A percentile compares a stretch with the other conserved stretches of the same genome.
Evolutionary conservation across 2,329 filamentous ascomycete species (phyloP).

Genomic region (Aspergillus intermedius): DNA sequence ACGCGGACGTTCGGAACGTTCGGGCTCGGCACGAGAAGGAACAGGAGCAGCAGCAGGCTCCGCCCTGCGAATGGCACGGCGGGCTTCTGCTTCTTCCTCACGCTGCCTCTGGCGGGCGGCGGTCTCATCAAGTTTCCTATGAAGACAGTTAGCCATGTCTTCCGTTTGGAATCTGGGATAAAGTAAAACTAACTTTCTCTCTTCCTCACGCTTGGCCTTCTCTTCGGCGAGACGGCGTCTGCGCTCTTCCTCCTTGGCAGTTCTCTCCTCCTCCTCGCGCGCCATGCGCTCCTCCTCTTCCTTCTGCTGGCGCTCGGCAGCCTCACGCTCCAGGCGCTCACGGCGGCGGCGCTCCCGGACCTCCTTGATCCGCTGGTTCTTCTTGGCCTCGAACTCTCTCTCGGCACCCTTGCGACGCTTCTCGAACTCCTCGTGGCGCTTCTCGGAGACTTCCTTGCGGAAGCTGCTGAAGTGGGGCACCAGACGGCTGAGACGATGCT

Average conservation of each 20-base stretch:
- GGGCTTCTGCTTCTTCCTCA: conserved; percentile 81
- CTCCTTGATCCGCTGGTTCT: conserved; percentile 80
- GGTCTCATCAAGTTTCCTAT: conserved; percentile 56
- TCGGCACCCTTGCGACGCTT: conserved; percentile 86
- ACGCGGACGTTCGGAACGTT: conserved; percentile 48
- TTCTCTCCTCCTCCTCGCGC: conserved; percentile 80
- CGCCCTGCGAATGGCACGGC: conserved; percentile 60
- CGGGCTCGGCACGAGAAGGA: conserved; percentile 45
- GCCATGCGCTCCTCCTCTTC: conserved; percentile 81
- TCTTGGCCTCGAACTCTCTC: conserved; percentile 87
- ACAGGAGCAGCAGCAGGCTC: conserved; percentile 24
- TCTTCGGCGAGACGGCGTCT: conserved; percentile 68
- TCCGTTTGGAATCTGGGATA: neutral
- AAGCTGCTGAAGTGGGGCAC: conserved; percentile 80
- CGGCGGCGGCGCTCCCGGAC: conserved; percentile 73
- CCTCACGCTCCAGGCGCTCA: conserved; percentile 78
- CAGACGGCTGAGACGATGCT: conserved; percentile 81
- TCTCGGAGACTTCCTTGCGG: conserved; percentile 72
- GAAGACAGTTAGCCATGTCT: conserved; percentile 26
- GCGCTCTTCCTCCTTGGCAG: conserved; percentile 71
- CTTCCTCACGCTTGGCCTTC: conserved; percentile 53
- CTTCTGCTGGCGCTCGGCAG: conserved; percentile 66
- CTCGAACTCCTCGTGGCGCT: conserved; percentile 92
- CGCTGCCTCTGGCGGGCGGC: conserved; percentile 65
- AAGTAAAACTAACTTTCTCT: conserved; percentile 47